Percentiles rank a stretch among this genome's conserved stretches.
These are phyloP conservation scores for Colletotrichum sp. DNA, from an alignment of 2,329 filamentous ascomycete genomes.

Conservation along the genomic window DNA sequence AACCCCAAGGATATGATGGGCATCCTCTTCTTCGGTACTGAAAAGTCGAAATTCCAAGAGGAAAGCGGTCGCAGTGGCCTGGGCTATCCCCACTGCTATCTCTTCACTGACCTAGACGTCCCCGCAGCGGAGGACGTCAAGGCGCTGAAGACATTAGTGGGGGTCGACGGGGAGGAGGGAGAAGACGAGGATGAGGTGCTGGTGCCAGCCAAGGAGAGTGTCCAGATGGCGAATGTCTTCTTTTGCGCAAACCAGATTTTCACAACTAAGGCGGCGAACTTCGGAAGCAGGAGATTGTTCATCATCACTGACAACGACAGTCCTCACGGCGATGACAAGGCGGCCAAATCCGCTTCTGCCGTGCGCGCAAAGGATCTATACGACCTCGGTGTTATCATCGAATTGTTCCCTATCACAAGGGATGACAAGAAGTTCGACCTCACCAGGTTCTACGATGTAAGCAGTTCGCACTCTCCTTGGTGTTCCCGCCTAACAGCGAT, in stretches of 20 bases:
- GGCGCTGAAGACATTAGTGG: slow-evolving; percentile 74
- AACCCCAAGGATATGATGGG: slow-evolving; percentile 98
- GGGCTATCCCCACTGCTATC: slow-evolving; percentile 89
- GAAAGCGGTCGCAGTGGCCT: slow-evolving; percentile 65
- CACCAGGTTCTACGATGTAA: slow-evolving; percentile 88
- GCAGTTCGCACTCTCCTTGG: slow-evolving; percentile 22
- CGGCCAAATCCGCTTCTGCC: slow-evolving; percentile 75
- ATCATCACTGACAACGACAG: slow-evolving; percentile 94
- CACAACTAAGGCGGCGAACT: slow-evolving; percentile 92
- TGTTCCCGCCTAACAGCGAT: not conserved
- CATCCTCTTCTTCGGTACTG: slow-evolving; percentile 87
- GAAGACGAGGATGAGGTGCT: slow-evolving; percentile 74
- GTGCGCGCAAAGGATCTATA: slow-evolving; percentile 94
- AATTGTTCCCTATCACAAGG: slow-evolving; percentile 87
- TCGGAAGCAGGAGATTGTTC: slow-evolving; percentile 91
- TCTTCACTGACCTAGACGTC: slow-evolving; percentile 86
- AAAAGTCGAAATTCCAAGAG: slow-evolving; percentile 80
- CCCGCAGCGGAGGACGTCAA: slow-evolving; percentile 90
- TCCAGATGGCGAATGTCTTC: slow-evolving; percentile 86
- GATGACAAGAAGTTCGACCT: slow-evolving; percentile 76
- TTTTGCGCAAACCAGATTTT: slow-evolving; percentile 98
- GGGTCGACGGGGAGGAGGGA: slow-evolving; percentile 82
- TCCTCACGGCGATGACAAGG: slow-evolving; percentile 77
- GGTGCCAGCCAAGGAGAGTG: slow-evolving; percentile 69
- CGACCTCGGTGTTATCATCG: slow-evolving; percentile 89